These are phyloP conservation scores for Penicillium canariense DNA, from an alignment of 495 filamentous ascomycete species.

Conservation along the genomic window DNA sequence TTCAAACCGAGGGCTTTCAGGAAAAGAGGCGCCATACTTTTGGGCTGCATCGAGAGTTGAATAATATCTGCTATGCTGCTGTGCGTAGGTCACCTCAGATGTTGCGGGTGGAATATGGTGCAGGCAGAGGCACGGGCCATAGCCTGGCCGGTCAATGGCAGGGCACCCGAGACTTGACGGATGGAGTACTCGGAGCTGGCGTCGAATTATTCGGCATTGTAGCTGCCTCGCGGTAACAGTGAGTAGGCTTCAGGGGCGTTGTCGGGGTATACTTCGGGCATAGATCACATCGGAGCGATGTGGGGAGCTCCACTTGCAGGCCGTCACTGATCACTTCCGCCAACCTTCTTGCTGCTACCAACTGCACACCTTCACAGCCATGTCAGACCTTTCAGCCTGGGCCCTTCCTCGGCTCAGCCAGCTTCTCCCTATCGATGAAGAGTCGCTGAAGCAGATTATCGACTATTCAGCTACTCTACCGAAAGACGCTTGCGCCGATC, in stretches of 20 bases:
- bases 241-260: neutral
- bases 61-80: too few species aligned
- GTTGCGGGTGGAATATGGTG: too few species aligned
- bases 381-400: conserved; percentile 43
- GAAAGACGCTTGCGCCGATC: conserved; percentile 70
- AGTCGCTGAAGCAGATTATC: conserved; percentile 76
- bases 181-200: too few species aligned
- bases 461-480: conserved; percentile 72
- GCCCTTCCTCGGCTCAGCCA: conserved; percentile 69
- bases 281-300: neutral
- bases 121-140: too few species aligned
- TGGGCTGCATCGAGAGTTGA: too few species aligned
- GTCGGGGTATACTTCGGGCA: conserved; percentile 8
- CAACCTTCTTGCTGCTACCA: neutral
- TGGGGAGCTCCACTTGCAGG: conserved; percentile 1
- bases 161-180: too few species aligned
- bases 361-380: conserved; percentile 5
- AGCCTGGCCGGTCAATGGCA: too few species aligned
- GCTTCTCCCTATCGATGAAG: conserved; percentile 79
- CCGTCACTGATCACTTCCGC: neutral
- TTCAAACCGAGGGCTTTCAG: conserved; percentile 29
- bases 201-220: too few species aligned
- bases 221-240: too few species aligned
- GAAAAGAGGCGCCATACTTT: too few species aligned
- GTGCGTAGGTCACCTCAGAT: too few species aligned